These are phyloP conservation scores for Xylariales sp. DNA, from an alignment of 2,329 filamentous ascomycete species.

Conservation along the genomic window DNA sequence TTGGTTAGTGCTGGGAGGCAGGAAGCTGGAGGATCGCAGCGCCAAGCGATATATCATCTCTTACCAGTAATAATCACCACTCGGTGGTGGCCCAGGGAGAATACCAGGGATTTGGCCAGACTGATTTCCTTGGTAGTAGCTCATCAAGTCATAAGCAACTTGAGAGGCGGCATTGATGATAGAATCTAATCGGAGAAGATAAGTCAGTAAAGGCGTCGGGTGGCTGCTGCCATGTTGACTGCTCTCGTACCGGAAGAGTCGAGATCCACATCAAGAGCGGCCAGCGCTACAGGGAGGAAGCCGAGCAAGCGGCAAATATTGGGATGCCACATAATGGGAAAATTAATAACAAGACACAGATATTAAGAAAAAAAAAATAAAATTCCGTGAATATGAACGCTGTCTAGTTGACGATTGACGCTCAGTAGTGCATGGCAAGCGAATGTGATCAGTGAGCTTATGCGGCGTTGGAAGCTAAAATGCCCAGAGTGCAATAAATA, in stretches of 20 bases:
- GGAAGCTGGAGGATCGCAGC: no score
- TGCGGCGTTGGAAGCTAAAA: no score
- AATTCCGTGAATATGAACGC: no score
- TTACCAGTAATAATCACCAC: constrained; percentile 31
- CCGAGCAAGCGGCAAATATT: no score
- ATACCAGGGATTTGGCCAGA: constrained; percentile 23
- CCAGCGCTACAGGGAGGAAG: constrained; percentile 18
- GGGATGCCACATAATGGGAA: no score
- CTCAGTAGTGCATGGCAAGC: no score
- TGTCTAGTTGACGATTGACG: no score
- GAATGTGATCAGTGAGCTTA: no score
- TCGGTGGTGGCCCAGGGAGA: constrained; percentile 23
- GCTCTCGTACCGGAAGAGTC: constrained; percentile 19
- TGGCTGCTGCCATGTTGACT: not conserved
- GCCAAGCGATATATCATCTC: constrained; percentile 7
- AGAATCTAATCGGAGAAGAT: constrained; percentile 4
- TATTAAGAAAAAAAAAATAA: no score
- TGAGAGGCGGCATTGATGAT: constrained; percentile 5
- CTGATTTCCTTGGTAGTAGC: constrained; percentile 25
- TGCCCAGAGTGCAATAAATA: no score
- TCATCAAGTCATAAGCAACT: constrained; percentile 24
- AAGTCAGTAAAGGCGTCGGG: not conserved
- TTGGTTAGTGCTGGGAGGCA: no score
- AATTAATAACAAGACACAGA: no score
- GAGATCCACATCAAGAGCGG: constrained; percentile 21